Base-by-base conservation (phyloP, 1,284 basidiomycete genomes). In the Tilletia horrida region DNA sequence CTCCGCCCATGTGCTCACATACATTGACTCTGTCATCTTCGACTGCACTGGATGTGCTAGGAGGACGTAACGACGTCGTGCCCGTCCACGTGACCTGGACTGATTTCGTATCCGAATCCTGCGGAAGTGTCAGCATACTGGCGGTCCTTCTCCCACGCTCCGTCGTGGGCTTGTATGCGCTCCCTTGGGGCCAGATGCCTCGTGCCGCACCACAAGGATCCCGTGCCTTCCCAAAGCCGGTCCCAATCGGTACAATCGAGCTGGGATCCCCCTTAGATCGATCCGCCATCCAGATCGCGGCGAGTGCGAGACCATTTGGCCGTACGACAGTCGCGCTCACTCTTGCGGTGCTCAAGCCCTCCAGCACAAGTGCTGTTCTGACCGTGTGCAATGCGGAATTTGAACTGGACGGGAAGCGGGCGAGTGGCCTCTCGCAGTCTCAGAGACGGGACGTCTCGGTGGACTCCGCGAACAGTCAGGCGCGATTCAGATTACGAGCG, bases 1-100 rank as follows among this genome's bases (percentile, higher is more conserved):
- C 95, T 3, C 95, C 95, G 21, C 96, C 95, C 0, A 96, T 97
- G 93, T 90, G 89, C 0, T 89, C 92, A 0, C 85, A 86, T 77
- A 85, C 87, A 66, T 86, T 96, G 4, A 40, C 35, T 11, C 47
- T 63, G 47, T 83, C 23, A 78, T 87, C 29, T 48, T 72, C 40
- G 23, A 63, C 59, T 29, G 67, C 74, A 4, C 62, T 67, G 7
- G 43, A 42, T 2, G 45, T 65, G 63, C 55, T 47, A 13, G 44
- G 66, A 13, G 61, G 62, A 9, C 63, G 63, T 0, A 44, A 29
- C 6, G 69, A 70, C 50, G 61, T 68, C 0, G 66, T 71, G 11
- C 75, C 77, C 1, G 50, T 67, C 14, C 81, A 83, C 76, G 82
- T 70, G 75, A 79, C 87, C 0, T 91, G 91, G 0, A 82, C 88